Evolutionary conservation across 176 grass and related monocot species (phyloP).

Genomic region (Ensete glaucum): DNA sequence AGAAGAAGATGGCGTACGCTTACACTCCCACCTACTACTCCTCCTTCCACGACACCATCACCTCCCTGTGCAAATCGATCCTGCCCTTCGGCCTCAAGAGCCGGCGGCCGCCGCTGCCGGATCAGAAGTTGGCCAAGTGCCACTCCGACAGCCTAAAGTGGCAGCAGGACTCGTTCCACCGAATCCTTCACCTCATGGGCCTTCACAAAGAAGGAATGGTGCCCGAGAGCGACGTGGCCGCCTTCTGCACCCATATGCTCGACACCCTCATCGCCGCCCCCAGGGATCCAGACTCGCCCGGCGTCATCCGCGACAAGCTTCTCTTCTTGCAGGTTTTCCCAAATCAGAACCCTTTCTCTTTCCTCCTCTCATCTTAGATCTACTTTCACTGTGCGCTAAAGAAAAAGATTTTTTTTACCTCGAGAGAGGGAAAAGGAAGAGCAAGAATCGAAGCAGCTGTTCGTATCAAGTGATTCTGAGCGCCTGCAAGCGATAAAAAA

Average conservation of each 20-base stretch:
- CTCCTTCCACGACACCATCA: slow-evolving; percentile 86
- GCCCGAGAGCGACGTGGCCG: slow-evolving; percentile 49
- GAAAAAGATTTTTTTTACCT: too few species aligned
- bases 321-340: slow-evolving; percentile 73
- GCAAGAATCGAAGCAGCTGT: too few species aligned
- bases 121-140: slow-evolving; percentile 48
- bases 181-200: slow-evolving; percentile 71
- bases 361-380: too few species aligned
- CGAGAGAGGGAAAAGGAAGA: too few species aligned
- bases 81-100: slow-evolving; percentile 47
- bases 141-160: slow-evolving; percentile 79
- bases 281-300: slow-evolving; percentile 36
- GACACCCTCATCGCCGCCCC: slow-evolving; percentile 45
- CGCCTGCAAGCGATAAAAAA: too few species aligned
- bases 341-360: not conserved
- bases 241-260: slow-evolving; percentile 60
- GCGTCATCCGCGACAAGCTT: slow-evolving; percentile 68
- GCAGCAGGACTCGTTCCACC: slow-evolving; percentile 96
- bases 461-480: too few species aligned
- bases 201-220: slow-evolving; percentile 89
- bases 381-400: too few species aligned
- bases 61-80: slow-evolving; percentile 83
- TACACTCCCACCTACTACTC: slow-evolving; percentile 95
- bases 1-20: slow-evolving; percentile 39
- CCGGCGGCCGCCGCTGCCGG: slow-evolving; percentile 39